These are phyloP conservation scores for Paspalum notatum DNA, from an alignment of 176 grass and related monocot genomes.

Conservation along the genomic window DNA sequence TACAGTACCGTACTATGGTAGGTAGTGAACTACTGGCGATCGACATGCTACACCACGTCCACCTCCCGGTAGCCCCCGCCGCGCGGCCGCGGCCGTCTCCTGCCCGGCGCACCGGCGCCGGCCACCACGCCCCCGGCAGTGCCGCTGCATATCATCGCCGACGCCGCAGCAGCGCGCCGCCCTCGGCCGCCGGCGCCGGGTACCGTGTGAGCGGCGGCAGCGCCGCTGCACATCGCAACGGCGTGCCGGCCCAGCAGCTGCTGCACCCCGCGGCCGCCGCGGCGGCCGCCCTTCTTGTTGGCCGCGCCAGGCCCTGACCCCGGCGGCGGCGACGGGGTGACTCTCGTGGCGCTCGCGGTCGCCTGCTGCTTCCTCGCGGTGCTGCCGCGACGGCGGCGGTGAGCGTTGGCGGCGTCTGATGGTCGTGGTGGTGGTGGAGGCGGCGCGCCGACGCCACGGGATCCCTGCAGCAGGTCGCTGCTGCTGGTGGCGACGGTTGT, in stretches of 20 bases:
- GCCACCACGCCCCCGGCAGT: background rate
- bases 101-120: background rate
- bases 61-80: conserved; percentile 20
- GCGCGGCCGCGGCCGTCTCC: background rate
- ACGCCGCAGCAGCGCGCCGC: conserved; percentile 40
- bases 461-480: too few species aligned
- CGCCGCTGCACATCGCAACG: conserved; percentile 20
- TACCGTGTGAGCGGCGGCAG: background rate
- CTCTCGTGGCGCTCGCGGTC: conserved; percentile 1
- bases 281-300: conserved; percentile 29
- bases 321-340: background rate
- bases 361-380: background rate
- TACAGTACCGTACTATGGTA: too few species aligned
- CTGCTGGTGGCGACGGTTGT: background rate
- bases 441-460: too few species aligned
- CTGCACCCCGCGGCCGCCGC: background rate
- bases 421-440: background rate
- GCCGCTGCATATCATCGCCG: conserved; percentile 35
- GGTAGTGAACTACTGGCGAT: too few species aligned
- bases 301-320: background rate
- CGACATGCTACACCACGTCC: conserved; percentile 37
- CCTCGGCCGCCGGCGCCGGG: background rate
- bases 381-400: too few species aligned
- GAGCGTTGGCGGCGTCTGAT: background rate
- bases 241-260: conserved; percentile 11